Evolutionary conservation across 1,284 basidiomycete genomes (phyloP), one percentile per base, ranked within the genome.

Genomic region (Caloboletus firmus): DNA sequence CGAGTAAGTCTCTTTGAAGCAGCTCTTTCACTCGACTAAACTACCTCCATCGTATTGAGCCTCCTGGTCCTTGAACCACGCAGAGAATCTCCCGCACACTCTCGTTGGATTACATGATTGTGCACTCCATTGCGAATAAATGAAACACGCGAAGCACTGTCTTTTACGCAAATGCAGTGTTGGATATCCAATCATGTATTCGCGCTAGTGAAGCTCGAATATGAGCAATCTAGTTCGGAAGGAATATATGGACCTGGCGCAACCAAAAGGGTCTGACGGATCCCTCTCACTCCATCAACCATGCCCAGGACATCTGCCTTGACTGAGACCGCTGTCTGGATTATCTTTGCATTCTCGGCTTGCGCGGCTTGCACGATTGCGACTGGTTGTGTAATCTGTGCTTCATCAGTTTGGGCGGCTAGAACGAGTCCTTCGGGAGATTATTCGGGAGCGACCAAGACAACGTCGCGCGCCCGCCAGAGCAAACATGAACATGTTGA

Each of bases 291-390:
- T 4, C 18, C 31, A 31, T 40, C 24, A 26, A 45, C 17, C 36
- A 58, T 43, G 37, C 18, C 49, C 15, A 20, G 9, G 30, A 40
- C 26, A 20, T 15, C 37, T 26, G 17, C 35, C 6, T 9, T 56
- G 4, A 32, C 44, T 2, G 30, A 48, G 5, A 42, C 8, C 10
- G 44, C 56, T 8, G 8, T 24, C 39, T 22, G 34, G 1, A 28
- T 39, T 7, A 10, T 42, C 32, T 56, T 26, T 49, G 57, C 46
- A 17, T 45, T 54, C 43, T 26, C 37, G 12, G 31, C 46, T 2
- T 58, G 56, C 26, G 57, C 57, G 20, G 57, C 46, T 42, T 59
- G 57, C 24, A 2, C 22, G 17, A 17, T 45, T 20, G 37, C 46
- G n/a, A 55, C 57, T n/a, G 17, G 28, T 30, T 10, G 32, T 18